Base-by-base conservation (phyloP, 2,329 filamentous ascomycete genomes). In the Ophiostoma perfectum region DNA sequence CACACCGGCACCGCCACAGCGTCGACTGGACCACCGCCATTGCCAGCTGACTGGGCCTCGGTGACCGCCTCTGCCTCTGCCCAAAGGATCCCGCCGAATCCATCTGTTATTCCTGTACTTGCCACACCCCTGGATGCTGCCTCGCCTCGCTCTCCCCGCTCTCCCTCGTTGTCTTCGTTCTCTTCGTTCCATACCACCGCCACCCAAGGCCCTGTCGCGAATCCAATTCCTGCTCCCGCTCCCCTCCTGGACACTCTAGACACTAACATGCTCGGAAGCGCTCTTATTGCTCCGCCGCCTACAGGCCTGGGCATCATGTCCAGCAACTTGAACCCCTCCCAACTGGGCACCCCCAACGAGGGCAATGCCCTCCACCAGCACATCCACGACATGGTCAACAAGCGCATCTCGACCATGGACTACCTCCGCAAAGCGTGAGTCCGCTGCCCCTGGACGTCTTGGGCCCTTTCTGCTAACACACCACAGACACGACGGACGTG, bases 351-450 rank as follows among this genome's bases (percentile, higher is more conserved):
- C 1, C 18, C 49, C 11, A 60, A 78, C 70, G 84, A 87, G 75
- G 78, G 78, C 44, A 39, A 78, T 16, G 77, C 82, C n/a, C 76
- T 85, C 42, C 80, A 86, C 70, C 82, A 84, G 72, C 87, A 89
- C 73, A 85, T 99, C 70, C 91, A 94, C 69, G 94, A 98, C 70
- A 86, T 92, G 74, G 90, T 92, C 49, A 89, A 90, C 69, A 99
- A 99, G 81, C 86, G 95, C 73, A 97, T 99, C 81, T 93, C 92
- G 1, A 98, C 95, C 0, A 78, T 99, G 58, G 92, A 96, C 74
- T 99, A 99, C 76, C 78, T 99, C 72, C 87, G 93, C 71, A 97
- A 96, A 80, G 90, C 93, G 92, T 96, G 80, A 74, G 91, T 84
- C 39, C 41, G 41, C 42, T 47, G 2, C 47, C n/a, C 58, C 9